Percentiles rank a stretch among this genome's conserved stretches.
Evolutionary conservation across 1,139 yeast species (phyloP).

Genomic region (Pichia sp.): DNA sequence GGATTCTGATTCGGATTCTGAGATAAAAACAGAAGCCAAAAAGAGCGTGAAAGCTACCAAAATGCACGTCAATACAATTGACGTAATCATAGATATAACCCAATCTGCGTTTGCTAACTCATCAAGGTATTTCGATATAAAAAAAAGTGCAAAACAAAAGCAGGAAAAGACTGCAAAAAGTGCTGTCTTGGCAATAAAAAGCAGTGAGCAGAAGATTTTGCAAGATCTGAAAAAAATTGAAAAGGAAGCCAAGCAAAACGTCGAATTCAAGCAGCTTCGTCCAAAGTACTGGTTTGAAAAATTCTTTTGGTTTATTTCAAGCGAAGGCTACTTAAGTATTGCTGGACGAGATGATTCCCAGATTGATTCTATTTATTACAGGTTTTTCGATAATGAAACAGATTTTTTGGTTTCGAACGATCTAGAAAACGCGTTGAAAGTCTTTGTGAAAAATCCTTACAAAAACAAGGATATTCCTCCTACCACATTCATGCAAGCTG

Average conservation of each 20-base stretch:
- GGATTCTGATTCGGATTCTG: conserved; percentile 29
- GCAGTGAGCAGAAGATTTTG: conserved; percentile 75
- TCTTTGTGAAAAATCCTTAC: conserved; percentile 73
- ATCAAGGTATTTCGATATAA: conserved; percentile 74
- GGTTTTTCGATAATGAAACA: conserved; percentile 63
- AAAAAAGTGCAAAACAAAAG: conserved; percentile 71
- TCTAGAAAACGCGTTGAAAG: conserved; percentile 67
- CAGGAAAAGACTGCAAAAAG: conserved; percentile 78
- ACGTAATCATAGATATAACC: conserved; percentile 63
- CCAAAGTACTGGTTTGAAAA: conserved; percentile 90
- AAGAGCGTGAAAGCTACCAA: conserved; percentile 6
- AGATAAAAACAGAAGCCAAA: conserved; percentile 2
- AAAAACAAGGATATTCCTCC: conserved; percentile 68
- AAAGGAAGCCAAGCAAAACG: conserved; percentile 54
- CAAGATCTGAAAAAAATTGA: conserved; percentile 66
- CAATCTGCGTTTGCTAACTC: conserved; percentile 89
- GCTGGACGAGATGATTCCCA: conserved; percentile 87
- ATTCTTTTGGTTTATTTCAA: conserved; percentile 85
- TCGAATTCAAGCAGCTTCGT: conserved; percentile 55
- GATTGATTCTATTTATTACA: conserved; percentile 74
- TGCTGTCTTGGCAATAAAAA: conserved; percentile 73
- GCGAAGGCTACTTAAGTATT: conserved; percentile 81
- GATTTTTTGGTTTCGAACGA: conserved; percentile 78
- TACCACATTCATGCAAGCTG: conserved; percentile 84
- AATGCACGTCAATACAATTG: conserved; percentile 33